Evolutionary conservation across 805 yeast genomes (phyloP), one percentile per base, ranked within the genome.

Genomic region (Wickerhamiella hasegawae): DNA sequence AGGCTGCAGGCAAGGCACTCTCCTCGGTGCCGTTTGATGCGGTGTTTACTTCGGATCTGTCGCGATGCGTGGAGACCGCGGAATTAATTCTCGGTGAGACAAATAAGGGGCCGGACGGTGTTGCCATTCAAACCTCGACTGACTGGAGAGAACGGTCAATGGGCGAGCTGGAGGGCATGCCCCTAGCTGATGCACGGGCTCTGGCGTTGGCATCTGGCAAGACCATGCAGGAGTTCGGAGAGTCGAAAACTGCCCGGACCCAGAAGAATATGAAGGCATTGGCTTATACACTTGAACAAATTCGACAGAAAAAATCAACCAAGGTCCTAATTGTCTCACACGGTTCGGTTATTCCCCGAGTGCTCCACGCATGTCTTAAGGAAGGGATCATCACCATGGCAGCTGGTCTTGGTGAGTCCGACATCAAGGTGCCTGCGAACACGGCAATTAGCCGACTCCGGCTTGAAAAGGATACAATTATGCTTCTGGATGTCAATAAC

Each of bases 131-230:
- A 16, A 16, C 18, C n/a, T 16, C 22, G 16, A 25, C 33, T 11
- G 18, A 31, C 18, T 31, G 77, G 29, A 63, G 94, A 43, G 94
- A 82, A 47, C 61, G 93, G 31, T 53, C 60, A 33, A 80, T 82
- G 92, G 94, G 93, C 1, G 66, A 62, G 8, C 75, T 76, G 18
- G 81, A 82, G 53, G 92, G 92, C 3, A 72, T 77, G 80, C 60
- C 64, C 29, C 59, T 80, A 22, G 55, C 51, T 20, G 84, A 77
- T 30, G 94, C 92, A 2, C 58, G 63, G 21, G 47, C 43, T 8
- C 60, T 54, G 40, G 67, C 73, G 8, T 65, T 53, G 3, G 58
- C 60, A 36, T 76, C 67, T 44, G 87, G 83, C 17, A 53, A 60
- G 27, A 57, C 64, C 16, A 77, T 71, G 48, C 65, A 71, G 40